These are phyloP conservation scores for Ascosphaera apis DNA, from an alignment of 2,329 filamentous ascomycete genomes.

Conservation along the genomic window DNA sequence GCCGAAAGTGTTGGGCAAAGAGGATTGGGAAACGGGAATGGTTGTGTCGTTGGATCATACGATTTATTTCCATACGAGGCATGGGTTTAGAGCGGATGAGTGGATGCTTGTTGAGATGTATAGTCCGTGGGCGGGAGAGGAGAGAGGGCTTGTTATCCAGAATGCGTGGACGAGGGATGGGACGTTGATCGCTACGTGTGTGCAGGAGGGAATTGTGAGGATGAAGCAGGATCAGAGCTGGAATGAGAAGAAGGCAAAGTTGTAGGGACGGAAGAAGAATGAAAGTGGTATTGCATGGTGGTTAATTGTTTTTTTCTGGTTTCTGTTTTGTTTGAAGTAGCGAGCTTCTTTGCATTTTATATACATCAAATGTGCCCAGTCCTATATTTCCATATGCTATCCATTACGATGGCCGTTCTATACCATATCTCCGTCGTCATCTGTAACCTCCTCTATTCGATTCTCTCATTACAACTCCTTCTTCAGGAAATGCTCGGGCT, in stretches of 20 bases:
- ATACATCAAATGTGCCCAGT: too few species aligned
- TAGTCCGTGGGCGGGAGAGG: constrained; percentile 28
- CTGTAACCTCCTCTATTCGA: too few species aligned
- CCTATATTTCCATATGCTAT: neutral
- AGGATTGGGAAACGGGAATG: constrained; percentile 22
- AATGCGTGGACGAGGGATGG: constrained; percentile 27
- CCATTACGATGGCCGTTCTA: too few species aligned
- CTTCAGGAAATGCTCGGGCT: constrained; percentile 59
- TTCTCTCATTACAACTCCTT: constrained; percentile 36
- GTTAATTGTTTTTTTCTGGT: too few species aligned
- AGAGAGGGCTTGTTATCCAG: constrained; percentile 24
- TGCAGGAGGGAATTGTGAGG: too few species aligned
- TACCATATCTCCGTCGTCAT: too few species aligned
- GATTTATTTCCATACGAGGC: constrained; percentile 28
- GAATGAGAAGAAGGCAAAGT: too few species aligned
- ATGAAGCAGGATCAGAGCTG: too few species aligned
- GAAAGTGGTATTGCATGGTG: too few species aligned
- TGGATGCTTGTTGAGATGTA: constrained; percentile 28
- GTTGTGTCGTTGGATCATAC: constrained; percentile 29
- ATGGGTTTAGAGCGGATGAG: constrained; percentile 25
- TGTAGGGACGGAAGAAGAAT: too few species aligned
- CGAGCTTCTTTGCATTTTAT: too few species aligned
- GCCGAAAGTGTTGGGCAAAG: constrained; percentile 3
- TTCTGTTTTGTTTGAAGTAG: too few species aligned
- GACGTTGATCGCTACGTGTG: constrained; percentile 25